Conservation (phyloP, 768 basidiomycete genomes). For the Gloeophyllum trabeum region DNA sequence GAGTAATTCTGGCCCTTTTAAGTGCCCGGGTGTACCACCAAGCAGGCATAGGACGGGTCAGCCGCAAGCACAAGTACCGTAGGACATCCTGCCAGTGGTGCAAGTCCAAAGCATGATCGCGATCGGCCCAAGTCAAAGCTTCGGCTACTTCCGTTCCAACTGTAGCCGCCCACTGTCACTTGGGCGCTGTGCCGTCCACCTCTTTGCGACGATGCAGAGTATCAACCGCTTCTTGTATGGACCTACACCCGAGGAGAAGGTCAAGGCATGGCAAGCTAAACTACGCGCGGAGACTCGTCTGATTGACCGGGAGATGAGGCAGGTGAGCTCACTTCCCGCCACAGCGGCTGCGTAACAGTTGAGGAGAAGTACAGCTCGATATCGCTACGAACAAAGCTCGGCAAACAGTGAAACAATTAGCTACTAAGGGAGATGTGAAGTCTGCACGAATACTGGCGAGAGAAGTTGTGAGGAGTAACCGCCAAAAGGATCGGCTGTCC, state of each 20-base stretch:
- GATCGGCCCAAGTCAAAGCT: too few species aligned
- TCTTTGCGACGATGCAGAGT: conserved; percentile 46
- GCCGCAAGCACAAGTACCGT: too few species aligned
- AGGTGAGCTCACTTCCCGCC: conserved; percentile 44
- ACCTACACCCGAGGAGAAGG: conserved; percentile 89
- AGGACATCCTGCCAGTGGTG: too few species aligned
- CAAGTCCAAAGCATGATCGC: too few species aligned
- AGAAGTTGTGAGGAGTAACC: conserved; percentile 91
- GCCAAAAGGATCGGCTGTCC: conserved; percentile 86
- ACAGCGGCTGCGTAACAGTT: conserved; percentile 4
- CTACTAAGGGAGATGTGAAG: conserved; percentile 84
- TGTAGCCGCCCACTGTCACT: too few species aligned
- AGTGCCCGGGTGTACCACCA: too few species aligned
- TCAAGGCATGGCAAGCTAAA: conserved; percentile 85
- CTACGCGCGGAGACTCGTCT: conserved; percentile 72
- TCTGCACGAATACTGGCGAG: conserved; percentile 85
- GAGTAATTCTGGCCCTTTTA: too few species aligned
- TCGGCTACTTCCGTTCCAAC: too few species aligned
- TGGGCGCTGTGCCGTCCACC: too few species aligned
- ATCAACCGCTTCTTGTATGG: conserved; percentile 95
- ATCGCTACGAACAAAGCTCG: conserved; percentile 71
- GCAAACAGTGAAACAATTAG: conserved; percentile 77
- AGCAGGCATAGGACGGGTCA: too few species aligned
- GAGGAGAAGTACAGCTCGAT: conserved; percentile 49
- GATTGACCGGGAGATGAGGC: conserved; percentile 90